Conservation (phyloP, 2,329 filamentous ascomycete genomes). For the Orbilia blumenaviensis region DNA sequence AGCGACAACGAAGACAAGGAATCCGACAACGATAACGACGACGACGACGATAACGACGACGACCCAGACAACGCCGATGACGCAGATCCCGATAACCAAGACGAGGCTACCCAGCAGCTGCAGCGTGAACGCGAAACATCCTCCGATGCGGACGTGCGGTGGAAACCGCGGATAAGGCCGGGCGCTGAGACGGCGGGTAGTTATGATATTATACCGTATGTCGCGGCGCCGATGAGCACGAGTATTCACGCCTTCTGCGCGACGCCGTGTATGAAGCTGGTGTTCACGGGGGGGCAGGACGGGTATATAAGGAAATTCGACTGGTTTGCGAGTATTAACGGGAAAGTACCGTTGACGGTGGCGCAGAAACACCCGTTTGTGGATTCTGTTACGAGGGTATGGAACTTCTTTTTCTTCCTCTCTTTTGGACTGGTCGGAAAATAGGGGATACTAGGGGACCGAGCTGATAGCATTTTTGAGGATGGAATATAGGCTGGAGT, state of each 20-base stretch:
- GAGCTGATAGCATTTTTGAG: constrained; percentile 1
- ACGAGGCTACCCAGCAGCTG: constrained; percentile 70
- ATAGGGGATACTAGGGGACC: neutral
- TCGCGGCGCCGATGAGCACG: constrained; percentile 93
- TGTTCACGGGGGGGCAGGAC: constrained; percentile 91
- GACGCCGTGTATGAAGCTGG: constrained; percentile 93
- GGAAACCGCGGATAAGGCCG: constrained; percentile 72
- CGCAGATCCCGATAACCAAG: constrained; percentile 66
- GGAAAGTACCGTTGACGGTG: constrained; percentile 90
- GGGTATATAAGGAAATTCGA: constrained; percentile 98
- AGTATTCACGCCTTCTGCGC: constrained; percentile 92
- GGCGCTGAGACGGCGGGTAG: constrained; percentile 80
- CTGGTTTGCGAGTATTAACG: constrained; percentile 92
- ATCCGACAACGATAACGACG: constrained; percentile 59
- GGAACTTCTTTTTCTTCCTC: no score
- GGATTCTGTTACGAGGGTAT: constrained; percentile 81
- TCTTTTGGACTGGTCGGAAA: no score
- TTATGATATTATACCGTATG: constrained; percentile 97
- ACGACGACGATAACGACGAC: constrained; percentile 62
- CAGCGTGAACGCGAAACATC: constrained; percentile 64
- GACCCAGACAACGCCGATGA: constrained; percentile 61
- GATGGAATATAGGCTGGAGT: constrained; percentile 76
- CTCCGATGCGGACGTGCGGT: constrained; percentile 57
- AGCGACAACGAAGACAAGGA: constrained; percentile 59
- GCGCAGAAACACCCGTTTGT: constrained; percentile 97